Evolutionary conservation across 768 basidiomycete species (phyloP), one percentile per base, ranked within the genome.

Genomic region (Hericium coralloides): DNA sequence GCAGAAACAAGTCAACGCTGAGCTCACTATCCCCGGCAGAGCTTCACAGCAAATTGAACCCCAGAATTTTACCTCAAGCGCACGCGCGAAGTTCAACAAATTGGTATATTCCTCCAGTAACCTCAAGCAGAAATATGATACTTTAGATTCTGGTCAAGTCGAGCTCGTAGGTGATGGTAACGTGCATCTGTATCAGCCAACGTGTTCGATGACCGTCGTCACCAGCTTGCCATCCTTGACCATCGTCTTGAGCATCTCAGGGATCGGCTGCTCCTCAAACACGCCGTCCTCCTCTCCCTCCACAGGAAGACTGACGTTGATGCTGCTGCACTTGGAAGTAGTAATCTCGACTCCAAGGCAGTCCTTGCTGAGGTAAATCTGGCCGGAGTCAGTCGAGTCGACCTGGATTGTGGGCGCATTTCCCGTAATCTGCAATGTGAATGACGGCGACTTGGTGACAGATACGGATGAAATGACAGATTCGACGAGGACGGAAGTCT

Each of bases 351-450:
- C 79, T 55, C 69, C 79, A 52, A 98, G 76, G 62, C 87, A 87
- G 12, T 80, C 83, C 66, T 85, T 88, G 22, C 92, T 94, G 39
- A 99, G 80, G 73, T 90, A 99, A 62, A 99, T 84, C 68, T 93
- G 91, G 5, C 97, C 97, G 7, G 89, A 91, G 71, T 98, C 97
- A 14, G 93, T 95, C 15, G 88, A 86, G 71, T 99, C 97, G 18
- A 99, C 73, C 65, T 95, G 91, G 58, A 99, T 83, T 62, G 93
- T 98, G 1, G 97, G 95, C 36, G 89, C 89, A 1, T 77, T 74
- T 25, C 95, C 95, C 2, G 87, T 90, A 63, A 99, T 85, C 71
- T 99, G 95, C 43, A 98, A 73, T 15, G 84, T 81, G 74, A 99
- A 98, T 1, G 93, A 97, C 1, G 94, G 93, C 0, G 93, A 97